Percentiles rank a stretch among this genome's conserved stretches.
Conservation (phyloP, 441 rosid genomes). For the Corymbia citriodora region DNA sequence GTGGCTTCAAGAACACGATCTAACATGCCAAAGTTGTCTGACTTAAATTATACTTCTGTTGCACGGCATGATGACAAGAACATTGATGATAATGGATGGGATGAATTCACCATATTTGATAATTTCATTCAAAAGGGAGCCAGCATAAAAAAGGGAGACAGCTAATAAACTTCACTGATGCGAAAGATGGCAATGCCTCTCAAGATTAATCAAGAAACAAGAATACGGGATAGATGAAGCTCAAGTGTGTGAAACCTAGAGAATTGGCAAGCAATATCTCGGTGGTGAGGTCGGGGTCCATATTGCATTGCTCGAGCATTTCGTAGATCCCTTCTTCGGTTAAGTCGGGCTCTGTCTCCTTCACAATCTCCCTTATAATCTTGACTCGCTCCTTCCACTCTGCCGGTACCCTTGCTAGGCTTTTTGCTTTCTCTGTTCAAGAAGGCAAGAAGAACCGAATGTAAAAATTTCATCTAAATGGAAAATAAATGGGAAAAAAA, state of each 20-base stretch:
- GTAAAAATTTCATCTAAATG: not conserved
- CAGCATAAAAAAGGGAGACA: not conserved
- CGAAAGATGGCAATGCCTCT: not conserved
- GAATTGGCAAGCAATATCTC: not conserved
- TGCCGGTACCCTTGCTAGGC: not conserved
- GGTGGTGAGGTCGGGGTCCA: not conserved
- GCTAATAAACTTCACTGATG: not conserved
- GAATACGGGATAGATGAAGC: not conserved
- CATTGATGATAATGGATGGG: not conserved
- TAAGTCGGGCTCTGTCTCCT: not conserved
- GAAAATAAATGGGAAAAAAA: not conserved
- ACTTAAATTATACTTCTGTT: too few species aligned
- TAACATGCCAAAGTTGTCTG: not conserved
- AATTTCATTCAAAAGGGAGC: not conserved
- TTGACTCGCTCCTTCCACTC: not conserved
- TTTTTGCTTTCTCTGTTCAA: not conserved
- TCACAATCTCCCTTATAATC: constrained; percentile 7
- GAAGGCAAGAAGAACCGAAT: not conserved
- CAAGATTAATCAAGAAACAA: not conserved
- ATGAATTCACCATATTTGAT: not conserved
- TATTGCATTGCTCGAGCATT: not conserved
- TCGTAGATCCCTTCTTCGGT: not conserved
- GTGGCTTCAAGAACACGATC: not conserved
- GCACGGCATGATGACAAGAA: not conserved
- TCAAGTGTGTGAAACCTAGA: not conserved